phyloP scores from a whole-genome alignment of 2,329 filamentous ascomycete species.

The Clarireedia homoeocarpa region DNA sequence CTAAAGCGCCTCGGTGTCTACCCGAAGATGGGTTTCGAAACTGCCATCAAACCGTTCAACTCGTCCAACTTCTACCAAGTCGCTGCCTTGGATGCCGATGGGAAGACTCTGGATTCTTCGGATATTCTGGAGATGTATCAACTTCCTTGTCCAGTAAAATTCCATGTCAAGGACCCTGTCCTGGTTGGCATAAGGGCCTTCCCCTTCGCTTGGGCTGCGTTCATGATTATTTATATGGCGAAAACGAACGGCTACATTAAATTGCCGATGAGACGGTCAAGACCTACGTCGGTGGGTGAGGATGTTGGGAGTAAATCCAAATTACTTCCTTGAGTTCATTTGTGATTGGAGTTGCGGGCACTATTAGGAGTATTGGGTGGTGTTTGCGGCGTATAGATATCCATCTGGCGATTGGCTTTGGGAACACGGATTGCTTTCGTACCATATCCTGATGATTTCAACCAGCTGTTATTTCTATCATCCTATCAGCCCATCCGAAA shows the following conservation, averaged over 20 bases:
- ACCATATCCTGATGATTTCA: no score
- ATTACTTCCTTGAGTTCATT: background rate
- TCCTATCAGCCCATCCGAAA: no score
- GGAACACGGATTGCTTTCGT: no score
- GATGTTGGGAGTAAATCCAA: background rate
- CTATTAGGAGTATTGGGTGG: background rate
- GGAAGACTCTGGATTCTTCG: background rate
- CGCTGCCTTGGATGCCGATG: background rate
- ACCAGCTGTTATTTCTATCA: no score
- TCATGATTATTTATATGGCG: background rate
- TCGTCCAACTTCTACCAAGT: constrained; percentile 1
- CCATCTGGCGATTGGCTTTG: no score
- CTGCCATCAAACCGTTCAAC: background rate
- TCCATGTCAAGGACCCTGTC: background rate
- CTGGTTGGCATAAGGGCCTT: background rate
- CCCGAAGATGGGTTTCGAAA: background rate
- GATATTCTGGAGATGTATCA: constrained; percentile 2
- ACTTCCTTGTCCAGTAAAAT: background rate
- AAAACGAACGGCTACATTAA: background rate
- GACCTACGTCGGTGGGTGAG: background rate
- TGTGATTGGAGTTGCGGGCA: background rate
- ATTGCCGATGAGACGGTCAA: background rate
- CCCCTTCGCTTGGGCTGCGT: background rate
- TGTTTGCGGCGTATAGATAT: background rate
- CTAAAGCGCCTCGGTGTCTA: background rate